Evolutionary conservation across 164 flowering plant genomes (phyloP).

Genomic region (Protea cynaroides): DNA sequence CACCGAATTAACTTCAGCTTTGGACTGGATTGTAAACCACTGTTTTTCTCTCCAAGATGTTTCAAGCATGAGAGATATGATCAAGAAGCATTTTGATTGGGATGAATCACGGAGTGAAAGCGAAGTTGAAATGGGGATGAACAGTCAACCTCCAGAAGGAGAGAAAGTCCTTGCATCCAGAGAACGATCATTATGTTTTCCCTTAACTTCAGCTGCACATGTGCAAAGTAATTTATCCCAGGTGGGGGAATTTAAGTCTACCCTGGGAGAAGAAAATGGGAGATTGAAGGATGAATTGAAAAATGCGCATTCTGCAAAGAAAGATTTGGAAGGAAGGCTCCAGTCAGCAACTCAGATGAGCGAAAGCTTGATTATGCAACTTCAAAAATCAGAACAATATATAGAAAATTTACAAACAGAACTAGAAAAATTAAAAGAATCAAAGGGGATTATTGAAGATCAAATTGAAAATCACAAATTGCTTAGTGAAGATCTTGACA

Average conservation of each 20-base stretch:
- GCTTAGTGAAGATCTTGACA: slow-evolving; percentile 68
- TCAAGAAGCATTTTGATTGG: slow-evolving; percentile 46
- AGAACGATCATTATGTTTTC: slow-evolving; percentile 10
- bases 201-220: slow-evolving; percentile 12
- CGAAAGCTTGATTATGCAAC: slow-evolving; percentile 31
- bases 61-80: slow-evolving; percentile 44
- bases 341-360: slow-evolving; percentile 25
- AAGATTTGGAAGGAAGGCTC: slow-evolving; percentile 40
- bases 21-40: slow-evolving; percentile 65
- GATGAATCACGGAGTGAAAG: slow-evolving; percentile 34
- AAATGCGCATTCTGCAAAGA: slow-evolving; percentile 27
- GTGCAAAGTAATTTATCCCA: slow-evolving; percentile 15
- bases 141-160: slow-evolving; percentile 12
- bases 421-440: slow-evolving; percentile 33
- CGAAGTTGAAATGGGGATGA: slow-evolving; percentile 22
- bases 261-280: slow-evolving; percentile 36
- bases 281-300: slow-evolving; percentile 36
- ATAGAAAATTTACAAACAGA: slow-evolving; percentile 36
- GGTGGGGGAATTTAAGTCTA: slow-evolving; percentile 20
- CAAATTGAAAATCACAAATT: slow-evolving; percentile 60
- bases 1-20: slow-evolving; percentile 33
- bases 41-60: slow-evolving; percentile 53
- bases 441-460: slow-evolving; percentile 48
- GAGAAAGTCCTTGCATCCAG: slow-evolving; percentile 9
- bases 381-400: slow-evolving; percentile 38